phyloP scores from a whole-genome alignment of 306 rosid species.

The Cucumis hystrix region DNA sequence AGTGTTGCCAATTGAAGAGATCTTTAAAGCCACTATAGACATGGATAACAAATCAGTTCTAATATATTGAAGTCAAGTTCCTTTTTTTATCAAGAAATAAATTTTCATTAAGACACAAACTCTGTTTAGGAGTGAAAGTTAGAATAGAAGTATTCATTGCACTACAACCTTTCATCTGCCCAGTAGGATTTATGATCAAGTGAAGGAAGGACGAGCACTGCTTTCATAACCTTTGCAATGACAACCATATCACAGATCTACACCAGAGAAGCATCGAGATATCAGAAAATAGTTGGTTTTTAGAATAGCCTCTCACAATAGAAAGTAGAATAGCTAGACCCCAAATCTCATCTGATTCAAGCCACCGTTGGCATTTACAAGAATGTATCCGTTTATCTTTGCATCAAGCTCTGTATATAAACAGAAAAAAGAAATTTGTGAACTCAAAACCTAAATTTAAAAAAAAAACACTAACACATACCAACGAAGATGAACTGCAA shows the following conservation, averaged over 20 bases:
- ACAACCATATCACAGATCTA: constrained; percentile 99
- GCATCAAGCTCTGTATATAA: constrained; percentile 38
- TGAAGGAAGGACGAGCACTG: constrained; percentile 88
- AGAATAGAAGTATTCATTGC: background rate
- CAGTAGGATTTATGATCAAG: constrained; percentile 91
- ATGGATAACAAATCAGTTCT: background rate
- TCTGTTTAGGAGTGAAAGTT: too few species aligned
- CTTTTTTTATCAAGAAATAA: too few species aligned
- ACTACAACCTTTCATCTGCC: constrained; percentile 91
- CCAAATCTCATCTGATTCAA: constrained; percentile 99
- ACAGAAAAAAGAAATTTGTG: background rate
- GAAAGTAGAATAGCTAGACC: constrained; percentile 53
- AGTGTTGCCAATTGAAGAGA: constrained; percentile 88
- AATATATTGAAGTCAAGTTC: background rate
- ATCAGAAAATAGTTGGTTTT: constrained; percentile 29
- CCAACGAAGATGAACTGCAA: background rate
- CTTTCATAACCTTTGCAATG: constrained; percentile 83
- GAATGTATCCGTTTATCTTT: constrained; percentile 74
- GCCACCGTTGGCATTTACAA: constrained; percentile 95
- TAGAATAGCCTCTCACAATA: constrained; percentile 7
- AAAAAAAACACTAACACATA: background rate
- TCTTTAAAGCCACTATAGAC: constrained; percentile 83
- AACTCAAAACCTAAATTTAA: constrained; percentile 6
- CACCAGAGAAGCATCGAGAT: constrained; percentile 24
- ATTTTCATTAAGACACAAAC: too few species aligned